phyloP scores from a whole-genome alignment of 345 rosid genomes.

The Populus euphratica region DNA sequence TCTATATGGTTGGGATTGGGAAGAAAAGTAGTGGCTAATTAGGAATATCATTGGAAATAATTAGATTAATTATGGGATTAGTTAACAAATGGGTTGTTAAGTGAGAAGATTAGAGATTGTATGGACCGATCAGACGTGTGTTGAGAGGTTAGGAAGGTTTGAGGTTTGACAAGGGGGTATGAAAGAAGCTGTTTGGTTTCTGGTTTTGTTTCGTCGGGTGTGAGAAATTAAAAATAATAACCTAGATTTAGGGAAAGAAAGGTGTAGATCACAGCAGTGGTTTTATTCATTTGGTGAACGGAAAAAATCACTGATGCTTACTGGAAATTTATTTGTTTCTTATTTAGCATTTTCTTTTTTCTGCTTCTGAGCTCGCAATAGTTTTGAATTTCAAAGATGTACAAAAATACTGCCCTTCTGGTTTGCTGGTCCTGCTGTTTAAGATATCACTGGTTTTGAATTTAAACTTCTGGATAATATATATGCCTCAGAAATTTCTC shows the following conservation, averaged over 20 bases:
- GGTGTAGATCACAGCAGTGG: neutral
- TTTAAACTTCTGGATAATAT: too few relatives aligned
- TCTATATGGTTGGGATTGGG: conserved; percentile 10
- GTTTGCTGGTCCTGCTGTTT: too few relatives aligned
- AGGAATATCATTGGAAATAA: too few relatives aligned
- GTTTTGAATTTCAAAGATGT: neutral
- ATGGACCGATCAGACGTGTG: neutral
- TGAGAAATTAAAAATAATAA: too few relatives aligned
- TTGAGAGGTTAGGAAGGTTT: neutral
- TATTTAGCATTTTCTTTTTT: neutral
- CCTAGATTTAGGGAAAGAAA: neutral
- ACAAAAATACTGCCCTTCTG: too few relatives aligned
- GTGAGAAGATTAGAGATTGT: neutral
- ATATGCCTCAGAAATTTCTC: too few relatives aligned
- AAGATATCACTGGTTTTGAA: too few relatives aligned
- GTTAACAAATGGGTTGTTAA: neutral
- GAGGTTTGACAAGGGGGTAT: neutral
- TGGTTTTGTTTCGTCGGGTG: neutral
- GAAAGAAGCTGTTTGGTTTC: neutral
- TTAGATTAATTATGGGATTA: neutral
- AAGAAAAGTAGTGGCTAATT: neutral
- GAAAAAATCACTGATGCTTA: neutral
- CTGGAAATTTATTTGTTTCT: neutral
- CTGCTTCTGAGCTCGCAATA: neutral
- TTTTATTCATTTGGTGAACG: neutral